Evolutionary conservation across 768 basidiomycete species (phyloP), one percentile per base, ranked within the genome.

Genomic region (Auricularia auricula-judae): DNA sequence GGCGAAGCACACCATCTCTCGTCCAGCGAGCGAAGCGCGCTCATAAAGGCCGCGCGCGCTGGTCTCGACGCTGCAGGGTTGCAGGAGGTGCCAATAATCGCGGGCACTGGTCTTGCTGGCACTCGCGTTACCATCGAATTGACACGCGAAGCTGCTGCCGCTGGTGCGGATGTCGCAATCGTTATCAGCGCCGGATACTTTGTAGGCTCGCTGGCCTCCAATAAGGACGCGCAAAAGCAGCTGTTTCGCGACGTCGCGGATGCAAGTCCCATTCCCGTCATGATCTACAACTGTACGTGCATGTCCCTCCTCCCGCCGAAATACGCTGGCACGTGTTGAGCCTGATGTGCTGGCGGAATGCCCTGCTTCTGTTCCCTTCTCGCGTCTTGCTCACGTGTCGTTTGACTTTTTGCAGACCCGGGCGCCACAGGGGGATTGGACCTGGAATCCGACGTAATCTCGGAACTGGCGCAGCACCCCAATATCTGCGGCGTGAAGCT

Each of bases 141-240:
- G 23, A 83, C 83, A 66, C 81, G 82, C 43, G 86, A 90, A 72
- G 93, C 92, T 18, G 92, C 90, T 14, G 80, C 78, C 23, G 88
- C 89, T 29, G 94, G 95, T 34, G 93, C 95, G 4, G 92, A 96
- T 74, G 89, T 84, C 69, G 83, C 81, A 39, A 92, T 96, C 68
- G 88, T 91, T 66, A 94, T 96, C 71, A 79, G 86, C 23, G 88
- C 88, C 69, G 91, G 92, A 61, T 95, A 93, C 78, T 97, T 86
- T 71, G 88, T 91, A 35, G 89, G 91, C 7, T 87, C 81, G 12
- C 79, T 93, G 68, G 47, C 47, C 18, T 4, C 14, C 10, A 80
- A 88, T 72, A 80, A 75, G 70, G 75, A 76, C 34, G 92, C 93
- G 0, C 78, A 95, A 68, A 91, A 91, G 76, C 81, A 81, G 0